Evolutionary conservation across 352 stramenopile species (phyloP).

Genomic region (Phytopythium sindhum): DNA sequence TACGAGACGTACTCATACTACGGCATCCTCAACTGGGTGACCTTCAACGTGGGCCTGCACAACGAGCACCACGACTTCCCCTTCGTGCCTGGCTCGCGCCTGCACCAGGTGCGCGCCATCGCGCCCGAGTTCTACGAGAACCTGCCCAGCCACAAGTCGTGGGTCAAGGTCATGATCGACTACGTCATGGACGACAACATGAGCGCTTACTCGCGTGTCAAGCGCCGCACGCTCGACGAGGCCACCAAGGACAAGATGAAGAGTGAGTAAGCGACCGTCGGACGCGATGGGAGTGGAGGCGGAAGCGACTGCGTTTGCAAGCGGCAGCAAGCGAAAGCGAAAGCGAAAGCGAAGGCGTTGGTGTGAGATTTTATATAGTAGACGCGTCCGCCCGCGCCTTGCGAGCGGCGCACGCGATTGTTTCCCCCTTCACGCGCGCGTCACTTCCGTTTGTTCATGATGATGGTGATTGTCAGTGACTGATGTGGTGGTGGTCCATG

Average conservation of each 20-base stretch:
- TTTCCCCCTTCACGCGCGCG: background rate
- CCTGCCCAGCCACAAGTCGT: slow-evolving; percentile 92
- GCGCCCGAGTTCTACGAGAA: slow-evolving; percentile 96
- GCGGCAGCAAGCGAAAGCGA: background rate
- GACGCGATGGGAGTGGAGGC: background rate
- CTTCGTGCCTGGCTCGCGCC: slow-evolving; percentile 84
- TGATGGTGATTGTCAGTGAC: background rate
- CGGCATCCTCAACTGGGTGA: slow-evolving; percentile 94
- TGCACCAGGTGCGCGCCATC: slow-evolving; percentile 89
- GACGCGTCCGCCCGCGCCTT: slow-evolving; percentile 1
- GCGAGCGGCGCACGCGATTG: background rate
- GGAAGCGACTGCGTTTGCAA: background rate
- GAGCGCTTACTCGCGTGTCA: slow-evolving; percentile 91
- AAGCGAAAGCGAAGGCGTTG: background rate
- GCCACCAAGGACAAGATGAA: slow-evolving; percentile 75
- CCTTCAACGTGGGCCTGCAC: slow-evolving; percentile 98
- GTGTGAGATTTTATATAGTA: slow-evolving; percentile 2
- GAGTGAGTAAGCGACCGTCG: slow-evolving; percentile 31
- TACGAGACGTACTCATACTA: slow-evolving; percentile 99
- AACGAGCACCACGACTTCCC: slow-evolving; percentile 99
- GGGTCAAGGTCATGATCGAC: slow-evolving; percentile 90
- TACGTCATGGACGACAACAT: slow-evolving; percentile 94
- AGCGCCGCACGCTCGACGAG: slow-evolving; percentile 62
- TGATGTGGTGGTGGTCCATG: background rate
- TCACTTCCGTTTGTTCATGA: background rate